Base-by-base conservation (phyloP, 2,329 filamentous ascomycete genomes). In the Aspergillus bombycis region DNA sequence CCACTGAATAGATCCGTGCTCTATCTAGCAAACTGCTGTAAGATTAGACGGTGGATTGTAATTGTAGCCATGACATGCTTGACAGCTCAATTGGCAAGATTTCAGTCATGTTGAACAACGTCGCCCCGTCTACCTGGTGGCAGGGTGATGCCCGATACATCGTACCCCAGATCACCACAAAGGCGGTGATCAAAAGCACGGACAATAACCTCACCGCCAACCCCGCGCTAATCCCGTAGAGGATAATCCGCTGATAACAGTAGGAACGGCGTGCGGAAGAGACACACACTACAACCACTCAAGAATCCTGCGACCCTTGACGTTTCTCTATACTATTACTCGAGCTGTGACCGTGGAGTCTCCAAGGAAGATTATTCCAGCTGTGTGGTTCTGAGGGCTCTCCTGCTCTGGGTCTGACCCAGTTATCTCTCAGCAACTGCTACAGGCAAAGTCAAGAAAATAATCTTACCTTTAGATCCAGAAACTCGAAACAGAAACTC, bases 171-270 rank as follows among this genome's bases (percentile, higher is more conserved):
- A 52, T 21, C 34, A 38, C 23, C 9, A 21, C 14, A 53, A 62
- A 68, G 64, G 69, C 70, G 69, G 69, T 71, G 62, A 64, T 11
- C n/a, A n/a, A 62, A 19, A 12, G 10, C 8, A 50, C 14, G 41
- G 50, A 56, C 52, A n/a, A 54, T 34, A 36, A 54, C 19, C 53
- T 67, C 64, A 72, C 71, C 71, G 71, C 71, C 64, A 64, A 67
- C 71, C 71, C 71, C 70, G 71, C 71, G 71, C 71, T 73, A 73
- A 67, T 59, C 70, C 67, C 9, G 32, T 68, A 65, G 38, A 38
- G 58, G 62, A 57, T 36, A 64, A 64, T 67, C 62, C 67, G 64
- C 70, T 69, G 70, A 72, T 72, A 71, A 28, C 26, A 72, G n/a
- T 38, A 34, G 38, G 30, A 61, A 50, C 65, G 61, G 61, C 63